These are phyloP conservation scores for Candida sphagnicola DNA, from an alignment of 805 yeast species.

Conservation along the genomic window DNA sequence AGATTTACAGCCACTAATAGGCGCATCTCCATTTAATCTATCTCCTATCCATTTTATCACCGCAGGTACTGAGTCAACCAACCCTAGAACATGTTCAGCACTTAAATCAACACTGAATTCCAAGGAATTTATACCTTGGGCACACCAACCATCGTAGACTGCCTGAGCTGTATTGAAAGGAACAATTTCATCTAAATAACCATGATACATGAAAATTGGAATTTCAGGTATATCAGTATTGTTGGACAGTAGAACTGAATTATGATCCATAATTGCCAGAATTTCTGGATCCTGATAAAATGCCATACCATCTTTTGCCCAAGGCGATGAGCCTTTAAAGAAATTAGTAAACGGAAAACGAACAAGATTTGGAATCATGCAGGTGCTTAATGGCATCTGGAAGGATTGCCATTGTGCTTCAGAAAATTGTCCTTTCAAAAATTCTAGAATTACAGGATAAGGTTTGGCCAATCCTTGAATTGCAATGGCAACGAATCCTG, in stretches of 20 bases:
- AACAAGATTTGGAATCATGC: neutral
- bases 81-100: conserved; percentile 15
- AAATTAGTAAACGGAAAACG: conserved; percentile 4
- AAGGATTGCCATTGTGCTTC: neutral
- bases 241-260: conserved; percentile 11
- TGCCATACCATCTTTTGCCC: conserved; percentile 9
- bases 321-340: conserved; percentile 10
- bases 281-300: conserved; percentile 8
- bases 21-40: conserved; percentile 11
- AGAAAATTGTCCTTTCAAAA: conserved; percentile 5
- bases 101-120: conserved; percentile 16
- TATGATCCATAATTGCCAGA: conserved; percentile 8
- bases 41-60: conserved; percentile 17
- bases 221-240: conserved; percentile 12
- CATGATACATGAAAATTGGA: conserved; percentile 19
- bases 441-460: conserved; percentile 17
- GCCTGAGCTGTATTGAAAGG: conserved; percentile 11
- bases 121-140: conserved; percentile 21
- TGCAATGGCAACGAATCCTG: conserved; percentile 22
- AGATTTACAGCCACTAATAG: conserved; percentile 27
- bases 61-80: conserved; percentile 13
- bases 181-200: conserved; percentile 14
- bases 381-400: neutral
- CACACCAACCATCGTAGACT: conserved; percentile 20
- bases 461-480: conserved; percentile 19